These are phyloP conservation scores for Globisporangium parvum DNA, from an alignment of 352 stramenopile species.

Conservation along the genomic window DNA sequence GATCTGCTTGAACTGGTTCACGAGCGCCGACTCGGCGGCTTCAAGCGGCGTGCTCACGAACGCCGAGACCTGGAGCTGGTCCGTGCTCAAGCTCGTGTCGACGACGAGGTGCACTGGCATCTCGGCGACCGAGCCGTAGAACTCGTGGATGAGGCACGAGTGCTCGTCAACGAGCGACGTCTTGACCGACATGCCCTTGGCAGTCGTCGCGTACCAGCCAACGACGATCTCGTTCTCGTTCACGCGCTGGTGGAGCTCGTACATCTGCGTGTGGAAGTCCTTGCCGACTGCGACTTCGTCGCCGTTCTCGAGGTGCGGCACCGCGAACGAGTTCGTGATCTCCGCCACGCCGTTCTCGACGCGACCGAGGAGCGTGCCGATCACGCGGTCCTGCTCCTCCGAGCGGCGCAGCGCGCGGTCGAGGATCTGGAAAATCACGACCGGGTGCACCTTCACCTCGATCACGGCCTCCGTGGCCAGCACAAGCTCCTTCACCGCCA, in stretches of 20 bases:
- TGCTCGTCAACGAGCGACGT: slow-evolving; percentile 89
- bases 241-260: slow-evolving; percentile 91
- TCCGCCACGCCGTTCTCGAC: slow-evolving; percentile 84
- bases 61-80: slow-evolving; percentile 86
- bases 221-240: slow-evolving; percentile 95
- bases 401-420: slow-evolving; percentile 94
- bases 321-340: slow-evolving; percentile 95
- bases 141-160: slow-evolving; percentile 97
- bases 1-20: slow-evolving; percentile 94
- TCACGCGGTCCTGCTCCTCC: slow-evolving; percentile 92
- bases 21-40: slow-evolving; percentile 86
- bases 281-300: slow-evolving; percentile 97
- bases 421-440: slow-evolving; percentile 96
- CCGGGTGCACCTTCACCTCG: slow-evolving; percentile 89
- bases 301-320: slow-evolving; percentile 94
- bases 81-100: slow-evolving; percentile 82
- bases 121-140: slow-evolving; percentile 93
- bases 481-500: slow-evolving; percentile 45
- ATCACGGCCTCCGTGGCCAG: slow-evolving; percentile 78
- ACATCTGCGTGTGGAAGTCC: slow-evolving; percentile 98
- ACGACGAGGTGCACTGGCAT: slow-evolving; percentile 93
- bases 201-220: slow-evolving; percentile 94
- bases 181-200: slow-evolving; percentile 20
- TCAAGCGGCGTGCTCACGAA: slow-evolving; percentile 90
- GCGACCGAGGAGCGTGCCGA: slow-evolving; percentile 95